Conservation (phyloP, 2,329 filamentous ascomycete species). For the Gliomastix tumulicola region DNA sequence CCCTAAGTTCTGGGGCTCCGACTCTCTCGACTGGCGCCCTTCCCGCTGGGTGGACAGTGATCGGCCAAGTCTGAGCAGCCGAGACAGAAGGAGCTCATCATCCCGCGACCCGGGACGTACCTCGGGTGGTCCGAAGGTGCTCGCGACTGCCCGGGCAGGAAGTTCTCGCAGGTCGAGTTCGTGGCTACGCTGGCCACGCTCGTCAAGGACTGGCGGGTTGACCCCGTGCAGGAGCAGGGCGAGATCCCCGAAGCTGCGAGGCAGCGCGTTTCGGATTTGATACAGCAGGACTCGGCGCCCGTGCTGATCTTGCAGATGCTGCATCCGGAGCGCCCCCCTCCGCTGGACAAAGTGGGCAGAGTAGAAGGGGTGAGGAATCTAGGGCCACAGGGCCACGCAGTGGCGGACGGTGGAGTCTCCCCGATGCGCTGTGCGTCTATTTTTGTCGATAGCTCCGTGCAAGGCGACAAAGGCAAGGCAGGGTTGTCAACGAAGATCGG, state of each 20-base stretch:
- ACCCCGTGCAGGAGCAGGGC: conserved; percentile 8
- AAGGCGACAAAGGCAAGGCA: too few species aligned
- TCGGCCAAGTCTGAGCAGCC: neutral
- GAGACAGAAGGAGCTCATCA: neutral
- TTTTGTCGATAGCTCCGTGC: too few species aligned
- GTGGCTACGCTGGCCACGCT: conserved; percentile 17
- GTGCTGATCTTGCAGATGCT: conserved; percentile 15
- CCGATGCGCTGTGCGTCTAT: too few species aligned
- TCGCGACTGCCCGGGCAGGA: conserved; percentile 18
- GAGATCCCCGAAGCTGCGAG: conserved; percentile 10
- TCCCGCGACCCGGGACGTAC: neutral
- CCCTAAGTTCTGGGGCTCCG: conserved; percentile 9
- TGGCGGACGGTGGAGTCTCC: too few species aligned
- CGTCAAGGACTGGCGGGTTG: conserved; percentile 14
- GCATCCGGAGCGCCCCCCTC: conserved; percentile 13
- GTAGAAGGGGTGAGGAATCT: too few species aligned
- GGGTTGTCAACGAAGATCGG: too few species aligned
- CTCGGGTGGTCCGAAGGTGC: conserved; percentile 19
- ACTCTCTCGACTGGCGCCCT: conserved; percentile 11
- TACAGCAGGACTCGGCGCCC: conserved; percentile 11
- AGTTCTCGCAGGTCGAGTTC: conserved; percentile 24
- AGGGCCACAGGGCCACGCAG: too few species aligned
- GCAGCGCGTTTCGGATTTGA: conserved; percentile 10
- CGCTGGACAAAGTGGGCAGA: too few species aligned
- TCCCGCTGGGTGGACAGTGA: conserved; percentile 10